Conservation (phyloP, 495 filamentous ascomycete species). For the Lentithecium fluviatile region DNA sequence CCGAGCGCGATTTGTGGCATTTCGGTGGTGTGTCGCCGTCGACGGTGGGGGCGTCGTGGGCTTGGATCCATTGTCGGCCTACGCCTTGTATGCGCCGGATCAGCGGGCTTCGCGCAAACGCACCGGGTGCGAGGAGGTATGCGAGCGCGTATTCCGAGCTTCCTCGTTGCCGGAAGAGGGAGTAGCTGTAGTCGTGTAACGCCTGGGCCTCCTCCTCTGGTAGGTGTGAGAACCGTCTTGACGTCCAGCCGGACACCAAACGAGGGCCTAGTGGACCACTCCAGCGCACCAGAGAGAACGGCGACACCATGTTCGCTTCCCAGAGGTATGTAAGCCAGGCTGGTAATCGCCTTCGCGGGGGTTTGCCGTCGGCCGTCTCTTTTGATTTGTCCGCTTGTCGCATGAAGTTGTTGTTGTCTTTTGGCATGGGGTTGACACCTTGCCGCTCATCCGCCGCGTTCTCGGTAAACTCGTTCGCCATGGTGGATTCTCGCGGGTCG, state of each 20-base stretch:
- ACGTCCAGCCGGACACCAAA: slow-evolving; percentile 92
- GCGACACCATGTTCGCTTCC: slow-evolving; percentile 89
- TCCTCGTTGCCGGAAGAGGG: slow-evolving; percentile 89
- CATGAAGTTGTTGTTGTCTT: slow-evolving; percentile 59
- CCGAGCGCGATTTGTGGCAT: slow-evolving; percentile 10
- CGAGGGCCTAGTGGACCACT: slow-evolving; percentile 88
- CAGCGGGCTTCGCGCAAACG: slow-evolving; percentile 83
- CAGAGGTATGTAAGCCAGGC: slow-evolving; percentile 89
- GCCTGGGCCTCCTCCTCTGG: slow-evolving; percentile 77
- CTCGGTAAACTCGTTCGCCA: slow-evolving; percentile 71
- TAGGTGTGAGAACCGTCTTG: slow-evolving; percentile 84
- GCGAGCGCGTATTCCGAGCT: slow-evolving; percentile 92
- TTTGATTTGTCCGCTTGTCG: slow-evolving; percentile 50
- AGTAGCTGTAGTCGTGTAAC: slow-evolving; percentile 88
- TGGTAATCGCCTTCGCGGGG: slow-evolving; percentile 63
- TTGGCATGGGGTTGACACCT: slow-evolving; percentile 31
- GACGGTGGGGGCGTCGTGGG: slow-evolving; percentile 30
- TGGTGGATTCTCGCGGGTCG: slow-evolving; percentile 65
- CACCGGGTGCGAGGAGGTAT: slow-evolving; percentile 90
- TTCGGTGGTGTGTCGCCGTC: slow-evolving; percentile 34
- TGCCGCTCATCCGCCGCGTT: slow-evolving; percentile 62
- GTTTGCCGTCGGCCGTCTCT: slow-evolving; percentile 39
- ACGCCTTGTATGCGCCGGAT: slow-evolving; percentile 85
- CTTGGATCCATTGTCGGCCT: slow-evolving; percentile 54
- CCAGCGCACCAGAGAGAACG: slow-evolving; percentile 86